These are phyloP conservation scores for Taiwanofungus camphoratus DNA, from an alignment of 1,284 basidiomycete genomes.

Conservation along the genomic window DNA sequence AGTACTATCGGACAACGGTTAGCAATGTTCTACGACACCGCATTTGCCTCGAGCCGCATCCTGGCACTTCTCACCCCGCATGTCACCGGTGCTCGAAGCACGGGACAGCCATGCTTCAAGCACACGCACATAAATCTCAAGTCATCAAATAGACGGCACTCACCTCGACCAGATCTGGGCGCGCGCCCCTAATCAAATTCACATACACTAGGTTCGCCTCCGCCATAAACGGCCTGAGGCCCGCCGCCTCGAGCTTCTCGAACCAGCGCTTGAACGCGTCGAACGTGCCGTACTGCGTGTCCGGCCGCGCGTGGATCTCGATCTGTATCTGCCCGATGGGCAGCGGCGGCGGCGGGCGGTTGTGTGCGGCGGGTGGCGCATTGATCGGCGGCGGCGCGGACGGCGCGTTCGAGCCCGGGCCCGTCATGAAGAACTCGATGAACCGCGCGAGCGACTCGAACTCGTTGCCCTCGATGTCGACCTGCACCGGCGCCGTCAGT, in stretches of 20 bases:
- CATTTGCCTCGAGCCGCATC: too few species aligned
- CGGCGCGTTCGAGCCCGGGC: constrained; percentile 4
- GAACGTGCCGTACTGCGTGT: constrained; percentile 23
- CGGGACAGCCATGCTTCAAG: too few species aligned
- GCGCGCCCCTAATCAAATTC: constrained; percentile 27
- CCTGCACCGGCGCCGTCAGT: constrained; percentile 4
- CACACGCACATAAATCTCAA: background rate
- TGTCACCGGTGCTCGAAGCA: too few species aligned
- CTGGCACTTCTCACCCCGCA: too few species aligned
- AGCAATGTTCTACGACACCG: too few species aligned
- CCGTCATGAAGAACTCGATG: constrained; percentile 24
- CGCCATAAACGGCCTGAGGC: constrained; percentile 23
- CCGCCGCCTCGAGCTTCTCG: constrained; percentile 22
- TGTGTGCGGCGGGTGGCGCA: constrained; percentile 10
- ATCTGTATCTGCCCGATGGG: constrained; percentile 33
- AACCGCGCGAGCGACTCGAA: constrained; percentile 36
- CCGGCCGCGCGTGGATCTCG: constrained; percentile 30
- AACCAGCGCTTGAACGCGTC: constrained; percentile 29
- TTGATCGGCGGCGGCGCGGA: background rate
- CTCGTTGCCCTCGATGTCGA: constrained; percentile 46
- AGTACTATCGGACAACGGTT: constrained; percentile 26
- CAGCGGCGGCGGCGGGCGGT: background rate
- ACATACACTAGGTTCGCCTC: constrained; percentile 34
- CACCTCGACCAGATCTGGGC: constrained; percentile 33
- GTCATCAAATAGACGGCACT: constrained; percentile 4